phyloP scores from a whole-genome alignment of 1,284 basidiomycete species.

The Ganoderma meredithae region DNA sequence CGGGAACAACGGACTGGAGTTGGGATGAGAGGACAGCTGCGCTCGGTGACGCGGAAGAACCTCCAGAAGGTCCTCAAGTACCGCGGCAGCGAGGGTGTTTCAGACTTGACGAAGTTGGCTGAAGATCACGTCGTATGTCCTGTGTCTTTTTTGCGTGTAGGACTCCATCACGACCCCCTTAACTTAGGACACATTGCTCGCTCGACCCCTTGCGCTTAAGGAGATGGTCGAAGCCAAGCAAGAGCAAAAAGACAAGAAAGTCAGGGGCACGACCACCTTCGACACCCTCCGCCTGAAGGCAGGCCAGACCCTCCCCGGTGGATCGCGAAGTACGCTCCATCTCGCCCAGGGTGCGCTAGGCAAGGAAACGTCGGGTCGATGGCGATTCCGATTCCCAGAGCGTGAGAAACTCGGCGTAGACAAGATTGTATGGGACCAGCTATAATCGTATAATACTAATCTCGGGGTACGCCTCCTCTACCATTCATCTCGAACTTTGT shows the following conservation, averaged over 20 bases:
- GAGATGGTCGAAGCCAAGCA: constrained; percentile 35
- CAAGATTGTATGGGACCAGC: constrained; percentile 41
- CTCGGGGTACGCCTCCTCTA: constrained; percentile 7
- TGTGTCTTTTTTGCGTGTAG: neutral
- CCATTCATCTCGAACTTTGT: neutral
- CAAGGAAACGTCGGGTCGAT: constrained; percentile 35
- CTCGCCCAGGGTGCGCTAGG: constrained; percentile 45
- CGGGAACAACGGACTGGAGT: constrained; percentile 52
- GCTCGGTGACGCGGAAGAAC: constrained; percentile 72
- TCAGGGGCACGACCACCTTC: constrained; percentile 26
- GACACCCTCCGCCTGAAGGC: constrained; percentile 43
- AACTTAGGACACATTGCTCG: constrained; percentile 44
- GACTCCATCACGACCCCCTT: neutral
- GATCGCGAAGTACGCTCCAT: constrained; percentile 40
- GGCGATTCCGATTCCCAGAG: constrained; percentile 37
- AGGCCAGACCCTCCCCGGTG: constrained; percentile 46
- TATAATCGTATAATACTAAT: constrained; percentile 36
- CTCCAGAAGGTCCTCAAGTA: constrained; percentile 73
- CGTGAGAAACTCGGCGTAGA: constrained; percentile 47
- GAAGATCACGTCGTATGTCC: constrained; percentile 45
- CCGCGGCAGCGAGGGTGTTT: constrained; percentile 51
- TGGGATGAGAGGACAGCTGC: constrained; percentile 53
- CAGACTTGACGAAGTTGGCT: constrained; percentile 40
- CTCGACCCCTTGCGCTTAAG: constrained; percentile 43
- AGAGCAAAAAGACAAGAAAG: constrained; percentile 29